Conservation (phyloP, 2,329 filamentous ascomycete species). For the Plectosphaerella cucumerina region DNA sequence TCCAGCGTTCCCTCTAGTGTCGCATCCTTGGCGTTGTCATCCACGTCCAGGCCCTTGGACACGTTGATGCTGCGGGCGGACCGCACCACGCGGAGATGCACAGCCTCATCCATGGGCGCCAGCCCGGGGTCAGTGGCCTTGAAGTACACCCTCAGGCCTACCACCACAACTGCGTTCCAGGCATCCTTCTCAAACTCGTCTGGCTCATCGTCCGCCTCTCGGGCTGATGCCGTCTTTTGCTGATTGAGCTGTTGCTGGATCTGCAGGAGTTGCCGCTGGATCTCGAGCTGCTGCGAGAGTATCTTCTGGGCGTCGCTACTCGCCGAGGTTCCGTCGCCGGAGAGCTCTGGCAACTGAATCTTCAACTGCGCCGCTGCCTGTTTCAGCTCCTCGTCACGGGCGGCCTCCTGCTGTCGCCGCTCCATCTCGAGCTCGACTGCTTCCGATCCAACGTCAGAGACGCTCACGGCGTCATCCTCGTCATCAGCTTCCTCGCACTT, state of each 20-base stretch:
- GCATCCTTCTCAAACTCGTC: slow-evolving; percentile 51
- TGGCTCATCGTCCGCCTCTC: slow-evolving; percentile 31
- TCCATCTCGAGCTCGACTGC: not conserved
- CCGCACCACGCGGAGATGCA: slow-evolving; percentile 34
- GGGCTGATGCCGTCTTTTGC: not conserved
- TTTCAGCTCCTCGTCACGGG: not conserved
- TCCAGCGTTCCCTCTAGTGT: slow-evolving; percentile 28
- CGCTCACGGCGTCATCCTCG: not conserved
- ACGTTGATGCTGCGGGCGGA: slow-evolving; percentile 18
- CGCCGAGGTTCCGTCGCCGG: not conserved
- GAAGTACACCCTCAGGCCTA: slow-evolving; percentile 50
- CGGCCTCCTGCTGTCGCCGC: not conserved
- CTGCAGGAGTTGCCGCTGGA: not conserved
- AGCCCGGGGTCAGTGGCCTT: slow-evolving; percentile 28
- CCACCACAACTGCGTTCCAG: slow-evolving; percentile 51
- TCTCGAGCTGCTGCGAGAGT: slow-evolving; percentile 1
- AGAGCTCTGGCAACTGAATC: not conserved
- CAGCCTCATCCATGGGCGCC: slow-evolving; percentile 24
- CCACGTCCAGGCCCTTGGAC: slow-evolving; percentile 34
- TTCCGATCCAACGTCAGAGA: not conserved
- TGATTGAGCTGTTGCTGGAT: not conserved
- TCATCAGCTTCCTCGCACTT: not conserved
- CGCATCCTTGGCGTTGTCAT: slow-evolving; percentile 42
- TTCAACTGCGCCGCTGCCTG: not conserved
- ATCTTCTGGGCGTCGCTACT: not conserved